Evolutionary conservation across 164 flowering plant species (phyloP), one percentile per base, ranked within the genome.

Genomic region (Piper longum): DNA sequence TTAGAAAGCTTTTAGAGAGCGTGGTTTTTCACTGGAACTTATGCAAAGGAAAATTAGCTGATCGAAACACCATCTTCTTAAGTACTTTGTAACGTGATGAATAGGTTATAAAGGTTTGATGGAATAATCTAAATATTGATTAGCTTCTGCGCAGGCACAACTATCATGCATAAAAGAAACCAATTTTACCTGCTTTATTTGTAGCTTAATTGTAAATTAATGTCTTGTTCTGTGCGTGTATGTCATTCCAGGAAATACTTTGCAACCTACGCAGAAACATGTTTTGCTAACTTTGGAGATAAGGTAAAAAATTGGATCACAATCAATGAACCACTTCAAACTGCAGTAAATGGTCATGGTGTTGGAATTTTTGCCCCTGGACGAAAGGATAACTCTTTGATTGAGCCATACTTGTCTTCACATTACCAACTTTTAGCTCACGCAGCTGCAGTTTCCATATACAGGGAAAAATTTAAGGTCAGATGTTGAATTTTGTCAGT

Each of bases 251-350:
- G 98, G 73, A 71, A 89, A 62, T 86, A 80, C 73, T 91, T 89
- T 69, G 78, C 79, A 71, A 71, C 76, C 57, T 91, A 91, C 75
- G 93, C 96, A 54, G 93, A 91, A 68, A 77, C 98, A 59, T 91
- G 98, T 78, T 91, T 89, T 74, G 79, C 83, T 64, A 78, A 71
- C 62, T 91, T 87, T 80, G 98, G 96, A 41, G 96, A 91, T 68
- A 86, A 95, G 77, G 96, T 91, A 51, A 89, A 91, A 78, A 75
- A 80, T 64, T 91, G 98, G 98, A 75, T 83, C 41, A 91, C 96
- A 62, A 14, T 87, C 11, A 91, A 91, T 68, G 98, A 89, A 74
- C 96, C 96, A 55, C 88, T 89, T 69, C 96, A 91, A 69, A 86
- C 95, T 57, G 74, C 96, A 0, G 79, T 91, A 19, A 85, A 87